Base-by-base conservation (phyloP, 495 filamentous ascomycete species). In the Neurospora africana region DNA sequence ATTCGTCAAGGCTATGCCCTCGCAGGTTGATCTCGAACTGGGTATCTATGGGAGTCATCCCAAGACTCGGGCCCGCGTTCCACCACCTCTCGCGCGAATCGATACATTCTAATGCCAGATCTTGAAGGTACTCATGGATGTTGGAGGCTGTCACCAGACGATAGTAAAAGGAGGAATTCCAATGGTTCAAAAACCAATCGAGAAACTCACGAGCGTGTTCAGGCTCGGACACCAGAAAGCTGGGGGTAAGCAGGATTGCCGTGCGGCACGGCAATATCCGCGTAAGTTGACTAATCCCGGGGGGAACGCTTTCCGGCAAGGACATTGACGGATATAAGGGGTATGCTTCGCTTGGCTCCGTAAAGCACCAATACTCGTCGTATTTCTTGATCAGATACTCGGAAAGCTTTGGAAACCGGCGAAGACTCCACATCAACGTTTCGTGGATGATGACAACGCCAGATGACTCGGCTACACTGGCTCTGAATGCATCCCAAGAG, bases 211-310 rank as follows among this genome's bases (percentile, higher is more conserved):
- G 76, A 4, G 88, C 81, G 47, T 79, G 83, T 4, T 81, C 75
- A 1, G 87, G 85, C 30, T 89, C 84, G 0, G 81, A 81, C 70
- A 88, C 73, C 44, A 88, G 79, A 58, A 91, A 85, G 71, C 89
- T 90, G 41, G 91, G 89, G 0, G 90, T 90, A 6, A 93, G 75
- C 0, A 93, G 78, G 30, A 90, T 85, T 1, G 83, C 87, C 6
- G 81, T 79, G 6, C 90, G 89, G 35, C 81, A 76, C 8, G 87
- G 86, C 68, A 93, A 91, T 4, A 92, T 75, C 2, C 86, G 84
- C 2, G 78, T 82, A n/a, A 86, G 68, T 19, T 75, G 77, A 7
- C 82, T 73, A n/a, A 77, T 74, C 0, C 81, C 82, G 0, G 77
- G 74, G 0, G 27, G 15, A 4, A 44, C 70, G 1, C 36, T 13